Evolutionary conservation across 2,329 filamentous ascomycete genomes (phyloP).

Genomic region (Beauveria rudraprayagi): DNA sequence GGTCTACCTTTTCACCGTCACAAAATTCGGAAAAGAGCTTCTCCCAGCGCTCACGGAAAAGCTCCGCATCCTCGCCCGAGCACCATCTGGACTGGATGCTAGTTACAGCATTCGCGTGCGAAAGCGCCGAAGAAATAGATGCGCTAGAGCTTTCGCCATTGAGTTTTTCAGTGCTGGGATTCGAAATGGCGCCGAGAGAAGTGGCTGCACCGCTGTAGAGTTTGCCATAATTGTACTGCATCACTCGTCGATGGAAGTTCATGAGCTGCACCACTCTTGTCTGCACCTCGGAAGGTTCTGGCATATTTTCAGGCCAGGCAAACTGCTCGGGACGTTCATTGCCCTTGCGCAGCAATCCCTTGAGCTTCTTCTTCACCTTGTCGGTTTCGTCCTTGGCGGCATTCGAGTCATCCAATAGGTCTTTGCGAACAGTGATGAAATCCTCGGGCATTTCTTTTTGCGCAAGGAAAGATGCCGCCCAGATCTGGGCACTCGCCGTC

Average conservation of each 20-base stretch:
- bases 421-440: slow-evolving; percentile 85
- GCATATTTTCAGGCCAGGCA: slow-evolving; percentile 93
- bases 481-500: slow-evolving; percentile 94
- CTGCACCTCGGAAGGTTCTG: slow-evolving; percentile 89
- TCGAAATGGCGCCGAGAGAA: slow-evolving; percentile 51
- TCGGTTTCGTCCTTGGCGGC: slow-evolving; percentile 99
- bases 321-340: slow-evolving; percentile 91
- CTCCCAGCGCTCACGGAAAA: slow-evolving; percentile 97
- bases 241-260: slow-evolving; percentile 93
- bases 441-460: slow-evolving; percentile 78
- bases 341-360: slow-evolving; percentile 84
- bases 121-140: slow-evolving; percentile 42
- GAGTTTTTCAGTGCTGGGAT: slow-evolving; percentile 40
- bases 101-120: slow-evolving; percentile 54
- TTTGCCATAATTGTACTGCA: slow-evolving; percentile 87
- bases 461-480: slow-evolving; percentile 80
- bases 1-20: slow-evolving; percentile 95
- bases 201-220: slow-evolving; percentile 60
- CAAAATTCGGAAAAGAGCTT: slow-evolving; percentile 96
- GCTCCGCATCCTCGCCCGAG: slow-evolving; percentile 85
- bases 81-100: slow-evolving; percentile 90
- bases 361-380: slow-evolving; percentile 99
- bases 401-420: slow-evolving; percentile 93
- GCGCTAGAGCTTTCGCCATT: slow-evolving; percentile 32
- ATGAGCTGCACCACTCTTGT: slow-evolving; percentile 88